Percentiles rank a stretch among this genome's conserved stretches.
These are phyloP conservation scores for Lipomyces oligophaga DNA, from an alignment of 805 yeast species.

Conservation along the genomic window DNA sequence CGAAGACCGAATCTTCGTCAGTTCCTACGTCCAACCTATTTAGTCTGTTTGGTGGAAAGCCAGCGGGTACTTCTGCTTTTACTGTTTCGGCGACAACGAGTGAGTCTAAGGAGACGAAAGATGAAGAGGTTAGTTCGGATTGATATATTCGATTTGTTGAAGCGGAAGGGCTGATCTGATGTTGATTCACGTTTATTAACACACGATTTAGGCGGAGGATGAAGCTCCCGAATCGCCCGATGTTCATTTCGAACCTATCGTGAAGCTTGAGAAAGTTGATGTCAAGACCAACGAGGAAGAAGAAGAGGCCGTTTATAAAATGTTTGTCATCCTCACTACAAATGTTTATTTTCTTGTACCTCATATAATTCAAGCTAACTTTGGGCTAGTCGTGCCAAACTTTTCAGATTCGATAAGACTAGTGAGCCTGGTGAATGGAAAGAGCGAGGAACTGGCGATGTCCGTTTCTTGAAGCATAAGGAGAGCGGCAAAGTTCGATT, in stretches of 20 bases:
- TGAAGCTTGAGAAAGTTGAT: slow-evolving; percentile 90
- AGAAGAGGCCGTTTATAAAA: slow-evolving; percentile 77
- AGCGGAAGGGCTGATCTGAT: not conserved
- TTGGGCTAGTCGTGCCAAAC: slow-evolving; percentile 63
- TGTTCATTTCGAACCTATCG: slow-evolving; percentile 95
- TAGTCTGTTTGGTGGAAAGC: slow-evolving; percentile 89
- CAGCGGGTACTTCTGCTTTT: slow-evolving; percentile 12
- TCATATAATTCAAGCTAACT: slow-evolving; percentile 1
- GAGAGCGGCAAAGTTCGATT: slow-evolving; percentile 76
- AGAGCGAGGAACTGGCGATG: slow-evolving; percentile 99
- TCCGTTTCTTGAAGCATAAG: slow-evolving; percentile 89
- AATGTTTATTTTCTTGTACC: not conserved
- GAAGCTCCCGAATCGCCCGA: slow-evolving; percentile 69
- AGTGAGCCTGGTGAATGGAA: slow-evolving; percentile 88
- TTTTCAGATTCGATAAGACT: slow-evolving; percentile 67
- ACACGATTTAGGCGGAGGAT: slow-evolving; percentile 44
- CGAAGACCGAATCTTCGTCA: slow-evolving; percentile 24
- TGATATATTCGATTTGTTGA: not conserved
- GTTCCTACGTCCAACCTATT: slow-evolving; percentile 75
- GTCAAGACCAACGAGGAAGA: slow-evolving; percentile 93
- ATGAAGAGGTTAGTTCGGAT: too few species aligned
- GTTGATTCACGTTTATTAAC: slow-evolving; percentile 28
- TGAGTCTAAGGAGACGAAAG: slow-evolving; percentile 2
- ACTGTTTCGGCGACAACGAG: slow-evolving; percentile 4
- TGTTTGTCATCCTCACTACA: slow-evolving; percentile 37